Base-by-base conservation (phyloP, 2,329 filamentous ascomycete genomes). In the Aspergillaceae sp. region DNA sequence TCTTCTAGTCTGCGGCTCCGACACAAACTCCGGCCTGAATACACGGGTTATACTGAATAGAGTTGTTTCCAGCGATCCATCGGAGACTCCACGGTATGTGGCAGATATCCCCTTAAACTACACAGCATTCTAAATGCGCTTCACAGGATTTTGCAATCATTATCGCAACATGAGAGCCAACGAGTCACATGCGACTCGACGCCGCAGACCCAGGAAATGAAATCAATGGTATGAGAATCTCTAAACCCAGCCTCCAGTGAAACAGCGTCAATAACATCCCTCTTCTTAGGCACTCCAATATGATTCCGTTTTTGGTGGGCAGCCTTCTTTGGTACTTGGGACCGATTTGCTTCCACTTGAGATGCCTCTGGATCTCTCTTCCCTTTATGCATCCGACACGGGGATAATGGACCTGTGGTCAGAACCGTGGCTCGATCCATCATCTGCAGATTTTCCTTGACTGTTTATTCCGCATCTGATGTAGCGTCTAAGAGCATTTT, bases 41-140 rank as follows among this genome's bases (percentile, higher is more conserved):
- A 42, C 53, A 6, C 34, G 48, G 4, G 27, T n/a, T 40, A 5
- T 53, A n/a, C 34, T 54, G 8, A 47, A 50, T 38, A 48, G 44
- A 26, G 51, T 54, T 32, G 45, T 52, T 29, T 52, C 50, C 8
- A 52, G 50, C 36, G 52, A 54, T 48, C 52, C 52, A n/a, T 52
- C 52, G 2, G 50, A 54, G 32, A 44, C 45, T 38, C 36, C 52
- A 29, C 33, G 46, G 52, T 51, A 45, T 26, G 50, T 47, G 8
- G 10, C 26, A 10, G 9, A 42, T 32, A 5, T 19, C 4, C 5
- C 6, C 7, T 30, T 42, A 7, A 7, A 1, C 32, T 5, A 30
- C 26, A 19, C 9, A 11, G 29, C 5, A 29, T 42, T 7, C n/a
- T 42, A 8, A 42, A 7, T 42, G 29, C n/a, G 40, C 9, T 32